phyloP scores from a whole-genome alignment of 2,329 filamentous ascomycete species.

The Trichoderma atrobrunneum region DNA sequence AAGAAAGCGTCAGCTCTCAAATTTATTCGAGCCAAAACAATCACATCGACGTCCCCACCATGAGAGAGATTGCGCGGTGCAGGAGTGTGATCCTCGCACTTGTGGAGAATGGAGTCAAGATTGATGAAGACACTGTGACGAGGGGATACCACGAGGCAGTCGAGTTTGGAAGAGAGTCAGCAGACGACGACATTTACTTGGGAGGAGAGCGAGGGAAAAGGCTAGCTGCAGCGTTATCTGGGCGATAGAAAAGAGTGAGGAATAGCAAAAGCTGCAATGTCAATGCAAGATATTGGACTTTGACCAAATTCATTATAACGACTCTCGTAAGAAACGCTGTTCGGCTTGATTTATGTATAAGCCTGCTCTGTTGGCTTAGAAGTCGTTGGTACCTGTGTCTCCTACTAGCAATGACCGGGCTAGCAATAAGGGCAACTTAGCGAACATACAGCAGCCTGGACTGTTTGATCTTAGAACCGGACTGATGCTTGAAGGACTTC shows the following conservation, averaged over 20 bases:
- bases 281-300: background rate
- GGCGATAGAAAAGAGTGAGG: conserved; percentile 22
- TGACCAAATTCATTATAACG: background rate
- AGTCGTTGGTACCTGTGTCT: too few species aligned
- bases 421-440: too few species aligned
- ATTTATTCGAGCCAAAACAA: conserved; percentile 98
- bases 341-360: background rate
- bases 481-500: too few species aligned
- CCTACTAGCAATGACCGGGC: too few species aligned
- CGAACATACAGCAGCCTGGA: too few species aligned
- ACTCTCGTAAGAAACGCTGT: background rate
- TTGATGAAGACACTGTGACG: conserved; percentile 87
- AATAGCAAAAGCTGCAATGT: background rate
- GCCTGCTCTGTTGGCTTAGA: too few species aligned
- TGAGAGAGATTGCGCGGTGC: conserved; percentile 84
- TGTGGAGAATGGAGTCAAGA: conserved; percentile 75
- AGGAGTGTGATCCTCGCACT: conserved; percentile 78
- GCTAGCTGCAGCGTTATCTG: conserved; percentile 42
- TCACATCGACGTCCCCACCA: conserved; percentile 69
- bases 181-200: conserved; percentile 58
- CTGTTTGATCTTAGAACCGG: too few species aligned
- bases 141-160: conserved; percentile 79
- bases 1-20: conserved; percentile 78
- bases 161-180: conserved; percentile 64
- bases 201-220: conserved; percentile 56